phyloP scores from a whole-genome alignment of 371 early-diverging fungal genomes.

The Catenaria anguillulae region DNA sequence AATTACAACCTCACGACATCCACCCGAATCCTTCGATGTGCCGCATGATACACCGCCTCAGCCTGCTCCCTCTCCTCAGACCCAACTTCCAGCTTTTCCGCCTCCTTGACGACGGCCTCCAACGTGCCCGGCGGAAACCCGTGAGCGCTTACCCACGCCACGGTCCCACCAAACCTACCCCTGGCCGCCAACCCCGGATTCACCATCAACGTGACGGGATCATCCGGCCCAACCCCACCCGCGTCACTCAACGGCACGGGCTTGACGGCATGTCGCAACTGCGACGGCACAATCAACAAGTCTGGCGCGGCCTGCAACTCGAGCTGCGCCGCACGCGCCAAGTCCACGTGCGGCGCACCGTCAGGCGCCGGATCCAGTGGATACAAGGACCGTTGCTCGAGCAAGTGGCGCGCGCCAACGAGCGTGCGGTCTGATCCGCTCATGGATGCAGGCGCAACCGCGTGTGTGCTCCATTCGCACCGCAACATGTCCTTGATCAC shows the following conservation, averaged over 20 bases:
- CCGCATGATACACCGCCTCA: slow-evolving; percentile 14
- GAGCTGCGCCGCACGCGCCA: slow-evolving; percentile 13
- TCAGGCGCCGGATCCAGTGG: slow-evolving; percentile 50
- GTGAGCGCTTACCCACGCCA: slow-evolving; percentile 49
- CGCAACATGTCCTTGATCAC: slow-evolving; percentile 42
- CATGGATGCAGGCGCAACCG: slow-evolving; percentile 10
- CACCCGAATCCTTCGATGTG: slow-evolving; percentile 33
- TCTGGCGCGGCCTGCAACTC: slow-evolving; percentile 55
- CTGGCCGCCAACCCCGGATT: slow-evolving; percentile 64
- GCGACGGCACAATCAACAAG: slow-evolving; percentile 56
- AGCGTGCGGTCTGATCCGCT: slow-evolving; percentile 40
- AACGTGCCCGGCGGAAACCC: slow-evolving; percentile 23
- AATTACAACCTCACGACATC: slow-evolving; percentile 44
- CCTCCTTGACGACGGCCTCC: not conserved
- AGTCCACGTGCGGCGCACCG: not conserved
- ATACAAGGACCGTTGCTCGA: slow-evolving; percentile 68
- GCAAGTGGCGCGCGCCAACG: slow-evolving; percentile 45
- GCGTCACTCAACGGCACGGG: slow-evolving; percentile 3
- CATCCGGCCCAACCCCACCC: not conserved
- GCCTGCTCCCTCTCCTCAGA: slow-evolving; percentile 6
- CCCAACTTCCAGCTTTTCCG: too few species aligned
- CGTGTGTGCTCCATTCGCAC: slow-evolving; percentile 42
- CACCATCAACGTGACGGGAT: slow-evolving; percentile 30
- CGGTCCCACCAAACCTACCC: slow-evolving; percentile 52
- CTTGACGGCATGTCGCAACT: slow-evolving; percentile 47